Evolutionary conservation across 2,329 filamentous ascomycete genomes (phyloP), one percentile per base, ranked within the genome.

Genomic region (Coniochaeta hoffmannii): DNA sequence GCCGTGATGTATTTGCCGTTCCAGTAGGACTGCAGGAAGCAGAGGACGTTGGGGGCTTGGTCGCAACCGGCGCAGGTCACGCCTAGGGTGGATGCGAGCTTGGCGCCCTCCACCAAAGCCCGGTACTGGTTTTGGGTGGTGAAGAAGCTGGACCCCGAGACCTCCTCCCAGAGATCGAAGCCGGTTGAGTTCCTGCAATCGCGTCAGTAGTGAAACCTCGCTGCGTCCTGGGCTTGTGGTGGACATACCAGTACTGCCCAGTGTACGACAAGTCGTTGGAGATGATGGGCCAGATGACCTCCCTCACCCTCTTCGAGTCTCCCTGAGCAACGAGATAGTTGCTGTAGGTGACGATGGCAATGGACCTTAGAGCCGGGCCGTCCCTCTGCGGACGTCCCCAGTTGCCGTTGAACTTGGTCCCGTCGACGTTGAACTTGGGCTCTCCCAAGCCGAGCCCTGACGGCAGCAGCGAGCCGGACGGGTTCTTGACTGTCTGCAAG

Each of bases 141-240:
- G 71, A 93, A 94, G 74, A 91, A 93, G 1, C 87, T 90, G 11
- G 81, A 85, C 28, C 88, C 87, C 26, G 76, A 74, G 12, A 91
- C 81, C 67, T 94, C 89, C 67, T 94, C 89, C 89, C 89, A 94
- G 6, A 94, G 77, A 66, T 94, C 89, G 63, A 83, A 93, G 2
- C 79, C 79, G 0, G 78, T 80, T 56, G 74, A 68, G 65, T 82
- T 82, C 78, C 73, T 76, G 8, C 1, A 5, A 14, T 36, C 22
- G 41, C 53, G 15, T n/a, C n/a, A 53, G n/a, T 11, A 8, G 17
- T 6, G 28, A 19, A 22, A 38, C 17, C 19, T n/a, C n/a, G n/a
- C n/a, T n/a, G n/a, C n/a, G n/a, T n/a, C n/a, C n/a, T n/a, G n/a
- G n/a, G n/a, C 2, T 19, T 22, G 14, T 28, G 22, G 2, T 14